These are phyloP conservation scores for Candida tunisiensis DNA, from an alignment of 1,139 yeast species.

Conservation along the genomic window DNA sequence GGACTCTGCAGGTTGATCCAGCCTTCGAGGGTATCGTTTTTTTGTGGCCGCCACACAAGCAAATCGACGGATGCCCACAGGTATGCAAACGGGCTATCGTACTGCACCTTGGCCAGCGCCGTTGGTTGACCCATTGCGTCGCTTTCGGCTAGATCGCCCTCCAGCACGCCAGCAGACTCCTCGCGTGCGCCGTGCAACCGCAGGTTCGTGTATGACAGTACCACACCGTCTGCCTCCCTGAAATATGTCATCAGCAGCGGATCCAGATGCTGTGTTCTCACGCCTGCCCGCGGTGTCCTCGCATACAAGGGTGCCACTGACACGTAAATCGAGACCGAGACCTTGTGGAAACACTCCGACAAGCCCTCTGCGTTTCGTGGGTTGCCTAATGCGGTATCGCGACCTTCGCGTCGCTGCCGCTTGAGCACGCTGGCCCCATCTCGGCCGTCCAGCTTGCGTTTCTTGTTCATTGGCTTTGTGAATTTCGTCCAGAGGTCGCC, in stretches of 20 bases:
- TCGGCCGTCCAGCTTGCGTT: conserved; percentile 2
- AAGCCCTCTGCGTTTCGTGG: conserved; percentile 19
- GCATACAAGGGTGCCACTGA: conserved; percentile 75
- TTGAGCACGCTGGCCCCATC: not conserved
- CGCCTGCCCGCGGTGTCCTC: conserved; percentile 54
- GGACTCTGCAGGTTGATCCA: conserved; percentile 85
- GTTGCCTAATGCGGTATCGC: too few relatives aligned
- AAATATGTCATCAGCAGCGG: conserved; percentile 76
- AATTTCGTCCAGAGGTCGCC: not conserved
- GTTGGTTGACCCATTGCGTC: too few relatives aligned
- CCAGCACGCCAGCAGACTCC: conserved; percentile 13
- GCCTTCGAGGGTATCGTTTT: conserved; percentile 77
- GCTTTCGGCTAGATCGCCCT: too few relatives aligned
- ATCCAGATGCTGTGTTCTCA: conserved; percentile 76
- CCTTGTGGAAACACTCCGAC: conserved; percentile 46
- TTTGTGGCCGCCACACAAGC: conserved; percentile 75
- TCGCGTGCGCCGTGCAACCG: conserved; percentile 24
- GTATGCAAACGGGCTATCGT: conserved; percentile 78
- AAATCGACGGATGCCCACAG: conserved; percentile 78
- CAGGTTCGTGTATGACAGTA: conserved; percentile 59
- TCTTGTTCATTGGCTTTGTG: not conserved
- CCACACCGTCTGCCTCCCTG: conserved; percentile 61
- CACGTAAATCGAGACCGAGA: conserved; percentile 52
- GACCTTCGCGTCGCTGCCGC: not conserved
- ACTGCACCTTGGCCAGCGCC: conserved; percentile 48